Percentiles rank a stretch among this genome's conserved stretches.
phyloP scores from a whole-genome alignment of 306 rosid genomes.

The Dryas octopetala region DNA sequence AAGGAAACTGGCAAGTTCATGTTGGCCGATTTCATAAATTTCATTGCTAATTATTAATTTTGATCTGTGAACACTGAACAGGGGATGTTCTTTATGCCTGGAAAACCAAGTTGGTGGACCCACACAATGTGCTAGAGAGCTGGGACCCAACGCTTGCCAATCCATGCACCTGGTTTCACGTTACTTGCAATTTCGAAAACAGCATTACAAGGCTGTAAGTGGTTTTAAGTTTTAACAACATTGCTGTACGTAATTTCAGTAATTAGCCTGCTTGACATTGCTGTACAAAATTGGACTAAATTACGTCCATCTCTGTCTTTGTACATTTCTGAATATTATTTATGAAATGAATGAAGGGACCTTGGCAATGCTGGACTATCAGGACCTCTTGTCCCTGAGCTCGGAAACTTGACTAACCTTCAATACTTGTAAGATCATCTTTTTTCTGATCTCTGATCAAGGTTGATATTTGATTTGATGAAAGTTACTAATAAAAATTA shows the following conservation, averaged over 20 bases:
- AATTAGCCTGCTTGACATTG: not conserved
- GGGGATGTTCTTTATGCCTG: constrained; percentile 28
- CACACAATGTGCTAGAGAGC: constrained; percentile 29
- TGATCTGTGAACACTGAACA: not conserved
- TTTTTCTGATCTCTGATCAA: not conserved
- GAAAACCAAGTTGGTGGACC: constrained; percentile 27
- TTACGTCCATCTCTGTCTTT: not conserved
- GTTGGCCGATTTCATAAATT: too few species aligned
- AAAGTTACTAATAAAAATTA: too few species aligned
- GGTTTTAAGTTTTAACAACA: not conserved
- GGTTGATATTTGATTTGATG: not conserved
- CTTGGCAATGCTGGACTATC: constrained; percentile 26
- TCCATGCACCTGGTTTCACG: constrained; percentile 39
- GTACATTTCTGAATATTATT: not conserved
- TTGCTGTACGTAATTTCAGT: not conserved
- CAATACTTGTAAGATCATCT: constrained; percentile 25
- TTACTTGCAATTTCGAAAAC: constrained; percentile 7
- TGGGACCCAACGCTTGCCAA: constrained; percentile 30
- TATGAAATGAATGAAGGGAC: constrained; percentile 22
- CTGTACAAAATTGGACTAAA: too few species aligned
- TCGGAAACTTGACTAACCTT: constrained; percentile 30
- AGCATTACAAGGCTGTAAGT: constrained; percentile 30
- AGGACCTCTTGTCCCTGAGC: constrained; percentile 29
- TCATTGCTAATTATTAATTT: too few species aligned
- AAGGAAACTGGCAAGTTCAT: too few species aligned